These are phyloP conservation scores for Metarhizium robertsii DNA, from an alignment of 2,329 filamentous ascomycete genomes.

Conservation along the genomic window DNA sequence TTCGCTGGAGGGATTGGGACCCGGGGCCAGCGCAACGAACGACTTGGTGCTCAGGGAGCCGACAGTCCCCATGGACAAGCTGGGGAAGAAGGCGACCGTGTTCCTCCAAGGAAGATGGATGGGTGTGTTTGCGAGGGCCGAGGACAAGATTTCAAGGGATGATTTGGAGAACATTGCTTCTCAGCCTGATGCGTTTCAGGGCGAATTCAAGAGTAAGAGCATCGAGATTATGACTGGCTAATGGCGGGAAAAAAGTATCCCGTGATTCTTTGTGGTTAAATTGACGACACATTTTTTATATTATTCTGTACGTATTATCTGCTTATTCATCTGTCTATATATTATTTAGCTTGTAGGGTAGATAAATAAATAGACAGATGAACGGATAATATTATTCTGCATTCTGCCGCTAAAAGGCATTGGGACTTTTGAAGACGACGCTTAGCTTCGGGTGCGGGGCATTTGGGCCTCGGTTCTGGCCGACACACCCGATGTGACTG, in stretches of 20 bases:
- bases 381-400: too few species aligned
- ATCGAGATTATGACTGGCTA: constrained; percentile 7
- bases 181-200: constrained; percentile 4
- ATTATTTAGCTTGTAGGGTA: too few species aligned
- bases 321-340: too few species aligned
- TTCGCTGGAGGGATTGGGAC: constrained; percentile 22
- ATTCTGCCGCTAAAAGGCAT: background rate
- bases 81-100: constrained; percentile 20
- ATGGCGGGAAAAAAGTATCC: background rate
- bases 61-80: constrained; percentile 22
- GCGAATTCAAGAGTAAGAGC: constrained; percentile 6
- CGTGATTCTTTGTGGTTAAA: too few species aligned
- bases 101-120: constrained; percentile 25
- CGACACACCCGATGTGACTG: background rate
- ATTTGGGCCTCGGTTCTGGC: background rate
- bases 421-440: background rate
- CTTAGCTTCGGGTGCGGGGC: background rate
- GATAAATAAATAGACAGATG: background rate
- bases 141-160: constrained; percentile 9
- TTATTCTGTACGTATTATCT: too few species aligned
- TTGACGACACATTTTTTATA: too few species aligned
- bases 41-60: constrained; percentile 22
- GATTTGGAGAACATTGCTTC: constrained; percentile 7
- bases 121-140: constrained; percentile 21
- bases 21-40: constrained; percentile 16